Evolutionary conservation across 2,329 filamentous ascomycete genomes (phyloP), one percentile per base, ranked within the genome.

Genomic region (Diaporthe sp.): DNA sequence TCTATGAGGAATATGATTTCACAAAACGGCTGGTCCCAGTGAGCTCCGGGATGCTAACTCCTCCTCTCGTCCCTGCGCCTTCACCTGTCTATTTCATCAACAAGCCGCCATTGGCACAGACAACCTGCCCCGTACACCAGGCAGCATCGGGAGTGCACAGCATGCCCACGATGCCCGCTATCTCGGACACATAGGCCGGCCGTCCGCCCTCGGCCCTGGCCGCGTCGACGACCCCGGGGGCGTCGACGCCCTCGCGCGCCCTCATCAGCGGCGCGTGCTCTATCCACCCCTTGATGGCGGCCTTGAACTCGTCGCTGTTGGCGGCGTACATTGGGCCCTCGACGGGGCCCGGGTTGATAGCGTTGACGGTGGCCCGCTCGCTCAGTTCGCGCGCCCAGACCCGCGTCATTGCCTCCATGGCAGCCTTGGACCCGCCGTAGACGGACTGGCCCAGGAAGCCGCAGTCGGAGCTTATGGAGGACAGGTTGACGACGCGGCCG

Each of bases 61-160:
- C n/a, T n/a, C n/a, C n/a, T n/a, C n/a, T n/a, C n/a, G n/a, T n/a
- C n/a, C n/a, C n/a, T n/a, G n/a, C 9, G 20, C 28, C 47, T 20
- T 17, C 4, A 4, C 15, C n/a, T 20, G 17, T 44, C 57, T 77
- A 79, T 71, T 82, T 83, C 83, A 84, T 83, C 71, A 86, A 72
- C 90, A 95, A 92, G 9, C 94, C 94, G 1, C 94, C 94, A 81
- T 96, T 96, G 10, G 94, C 94, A 85, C 92, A 94, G 5, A 97
- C 90, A 34, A 95, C 93, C 83, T 93, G 93, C 1, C 94, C 94
- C 0, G 94, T 97, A 81, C 91, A 93, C 94, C 94, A 96, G 10
- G 87, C 89, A n/a, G 90, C 89, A 82, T 96, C 94, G 8, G 88
- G 87, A 7, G 90, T 89, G 81, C 93, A 95, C 31, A 96, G 84